Evolutionary conservation across 192 early-diverging fungal species (phyloP), one percentile per base, ranked within the genome.

Genomic region (Coemansia sp.): DNA sequence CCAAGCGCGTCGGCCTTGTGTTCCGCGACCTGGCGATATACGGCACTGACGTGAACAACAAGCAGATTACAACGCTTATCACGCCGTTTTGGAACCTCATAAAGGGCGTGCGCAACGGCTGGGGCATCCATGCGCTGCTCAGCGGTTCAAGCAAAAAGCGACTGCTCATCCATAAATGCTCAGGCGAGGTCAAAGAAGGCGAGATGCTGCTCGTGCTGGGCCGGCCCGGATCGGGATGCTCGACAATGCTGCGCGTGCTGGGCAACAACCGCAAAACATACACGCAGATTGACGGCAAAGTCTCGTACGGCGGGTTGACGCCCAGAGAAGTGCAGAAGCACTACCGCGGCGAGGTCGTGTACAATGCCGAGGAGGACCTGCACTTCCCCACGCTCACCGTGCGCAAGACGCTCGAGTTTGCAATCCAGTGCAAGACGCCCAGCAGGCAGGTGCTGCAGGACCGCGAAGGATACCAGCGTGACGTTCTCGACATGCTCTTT

Each of bases 321-420:
- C 63, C 83, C 35, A 63, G 71, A 6, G 81, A 83, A 25, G 82
- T 93, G 58, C 53, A 60, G 2, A 76, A 80, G 42, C 63, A 82
- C 43, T 90, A 89, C 53, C 85, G 87, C 55, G 88, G 86, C 22
- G 86, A 81, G 16, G 65, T 81, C 9, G 78, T 68, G 7, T 81
- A 81, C 31, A 75, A 75, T 60, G 72, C 74, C 29, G 78, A 81
- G 25, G 88, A 89, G 56, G 90, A 91, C 56, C 77, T 83, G 48
- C 89, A 94, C 54, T 92, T 84, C 58, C 86, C 89, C 6, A 87
- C 89, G 9, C 52, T 94, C 54, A 88, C 89, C 0, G 86, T 91
- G n/a, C 83, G 84, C 42, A 85, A 91, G 73, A 93, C 90, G 5
- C 78, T 91, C 5, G 80, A 87, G 52, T 90, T 88, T 72, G 92